A percentile compares a stretch with the other conserved stretches of the same genome.
Conservation (phyloP, 1,139 yeast genomes). For the Kodamaea ohmeri region DNA sequence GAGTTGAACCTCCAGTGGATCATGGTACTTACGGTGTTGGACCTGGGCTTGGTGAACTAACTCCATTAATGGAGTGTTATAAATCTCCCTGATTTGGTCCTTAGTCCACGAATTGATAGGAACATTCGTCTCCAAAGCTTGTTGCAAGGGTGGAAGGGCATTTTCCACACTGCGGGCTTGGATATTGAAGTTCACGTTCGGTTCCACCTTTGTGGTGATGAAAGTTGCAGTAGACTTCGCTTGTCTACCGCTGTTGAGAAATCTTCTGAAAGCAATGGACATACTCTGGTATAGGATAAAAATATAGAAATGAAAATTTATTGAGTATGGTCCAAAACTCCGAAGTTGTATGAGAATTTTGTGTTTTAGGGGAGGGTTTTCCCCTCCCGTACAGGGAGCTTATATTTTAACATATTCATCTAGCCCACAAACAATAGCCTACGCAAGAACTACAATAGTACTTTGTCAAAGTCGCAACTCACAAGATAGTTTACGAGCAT, state of each 20-base stretch:
- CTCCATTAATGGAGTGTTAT: conserved; percentile 64
- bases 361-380: no score
- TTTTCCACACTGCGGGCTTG: conserved; percentile 10
- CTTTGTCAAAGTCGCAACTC: no score
- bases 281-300: no score
- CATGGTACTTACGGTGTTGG: conserved; percentile 65
- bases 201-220: conserved; percentile 7
- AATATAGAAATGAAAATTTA: no score
- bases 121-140: conserved; percentile 18
- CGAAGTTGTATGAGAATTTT: no score
- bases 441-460: no score
- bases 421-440: no score
- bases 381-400: no score
- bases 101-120: conserved; percentile 60
- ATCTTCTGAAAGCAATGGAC: conserved; percentile 2
- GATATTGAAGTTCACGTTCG: conserved; percentile 7
- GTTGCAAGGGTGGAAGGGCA: conserved; percentile 8
- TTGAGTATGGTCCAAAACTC: no score
- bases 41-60: conserved; percentile 59
- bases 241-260: conserved; percentile 2
- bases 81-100: conserved; percentile 56
- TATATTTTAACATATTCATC: no score
- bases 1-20: conserved; percentile 68
- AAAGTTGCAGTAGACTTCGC: conserved; percentile 6
- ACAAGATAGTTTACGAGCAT: no score